phyloP scores from a whole-genome alignment of 2,329 filamentous ascomycete species.

The Ophiostoma sp. region DNA sequence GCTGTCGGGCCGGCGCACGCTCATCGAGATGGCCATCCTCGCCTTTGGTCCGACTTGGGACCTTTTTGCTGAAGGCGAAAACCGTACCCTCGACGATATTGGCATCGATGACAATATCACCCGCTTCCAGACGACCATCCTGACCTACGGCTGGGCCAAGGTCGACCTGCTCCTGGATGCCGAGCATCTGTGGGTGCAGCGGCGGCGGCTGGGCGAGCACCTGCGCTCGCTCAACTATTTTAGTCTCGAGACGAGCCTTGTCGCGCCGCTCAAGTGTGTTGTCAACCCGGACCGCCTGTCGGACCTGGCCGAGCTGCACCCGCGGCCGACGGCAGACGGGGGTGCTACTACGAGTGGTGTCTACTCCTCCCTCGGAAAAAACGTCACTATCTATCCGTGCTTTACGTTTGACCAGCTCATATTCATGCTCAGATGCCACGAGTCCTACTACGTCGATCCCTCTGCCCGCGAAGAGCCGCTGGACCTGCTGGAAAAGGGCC shows the following conservation, averaged over 20 bases:
- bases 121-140: slow-evolving; percentile 14
- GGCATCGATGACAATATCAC: background rate
- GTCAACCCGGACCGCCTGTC: background rate
- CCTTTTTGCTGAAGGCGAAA: slow-evolving; percentile 36
- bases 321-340: background rate
- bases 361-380: background rate
- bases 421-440: background rate
- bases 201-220: background rate
- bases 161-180: slow-evolving; percentile 26
- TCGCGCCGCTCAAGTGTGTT: background rate
- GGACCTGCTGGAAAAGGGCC: background rate
- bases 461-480: background rate
- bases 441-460: background rate
- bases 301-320: background rate
- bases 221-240: background rate
- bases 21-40: slow-evolving; percentile 34
- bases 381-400: slow-evolving; percentile 9
- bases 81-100: background rate
- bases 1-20: slow-evolving; percentile 40
- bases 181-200: slow-evolving; percentile 25
- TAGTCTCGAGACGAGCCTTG: background rate
- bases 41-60: slow-evolving; percentile 42
- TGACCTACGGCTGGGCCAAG: slow-evolving; percentile 25
- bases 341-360: background rate
- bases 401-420: slow-evolving; percentile 18